Evolutionary conservation across 225 moss, liverwort and hornwort species (phyloP).

Genomic region (Bryum argenteum): DNA sequence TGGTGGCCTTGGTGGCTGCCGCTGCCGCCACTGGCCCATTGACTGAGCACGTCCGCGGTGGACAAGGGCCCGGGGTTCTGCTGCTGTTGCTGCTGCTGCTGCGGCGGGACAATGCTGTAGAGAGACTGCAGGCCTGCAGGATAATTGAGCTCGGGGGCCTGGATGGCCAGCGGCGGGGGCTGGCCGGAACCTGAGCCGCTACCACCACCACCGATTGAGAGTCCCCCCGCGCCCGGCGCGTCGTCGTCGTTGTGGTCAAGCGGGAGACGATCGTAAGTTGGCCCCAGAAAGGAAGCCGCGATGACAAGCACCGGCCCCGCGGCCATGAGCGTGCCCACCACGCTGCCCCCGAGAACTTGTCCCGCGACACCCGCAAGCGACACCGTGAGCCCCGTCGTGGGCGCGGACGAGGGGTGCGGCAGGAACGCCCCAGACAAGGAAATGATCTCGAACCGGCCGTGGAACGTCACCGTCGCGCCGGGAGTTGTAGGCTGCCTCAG

Average conservation of each 20-base stretch:
- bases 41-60: conserved; percentile 45
- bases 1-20: conserved; percentile 9
- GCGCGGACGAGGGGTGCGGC: conserved; percentile 63
- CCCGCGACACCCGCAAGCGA: conserved; percentile 73
- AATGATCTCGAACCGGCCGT: conserved; percentile 88
- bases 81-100: conserved; percentile 6
- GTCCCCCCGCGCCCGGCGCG: background rate
- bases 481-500: conserved; percentile 76
- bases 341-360: conserved; percentile 84
- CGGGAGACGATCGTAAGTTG: conserved; percentile 76
- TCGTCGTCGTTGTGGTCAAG: conserved; percentile 73
- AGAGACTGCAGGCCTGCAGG: conserved; percentile 43
- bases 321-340: conserved; percentile 79
- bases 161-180: conserved; percentile 36
- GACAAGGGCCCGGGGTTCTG: conserved; percentile 24
- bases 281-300: conserved; percentile 75
- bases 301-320: conserved; percentile 83
- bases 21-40: conserved; percentile 31
- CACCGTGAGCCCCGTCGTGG: conserved; percentile 67
- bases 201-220: conserved; percentile 33
- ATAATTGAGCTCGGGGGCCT: conserved; percentile 45
- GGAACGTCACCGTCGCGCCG: conserved; percentile 80
- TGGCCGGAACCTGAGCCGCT: conserved; percentile 19
- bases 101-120: conserved; percentile 46
- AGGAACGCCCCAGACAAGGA: conserved; percentile 81